Percentiles rank a stretch among this genome's conserved stretches.
Evolutionary conservation across 257 asterid species (phyloP).

Genomic region (Apocynum venetum): DNA sequence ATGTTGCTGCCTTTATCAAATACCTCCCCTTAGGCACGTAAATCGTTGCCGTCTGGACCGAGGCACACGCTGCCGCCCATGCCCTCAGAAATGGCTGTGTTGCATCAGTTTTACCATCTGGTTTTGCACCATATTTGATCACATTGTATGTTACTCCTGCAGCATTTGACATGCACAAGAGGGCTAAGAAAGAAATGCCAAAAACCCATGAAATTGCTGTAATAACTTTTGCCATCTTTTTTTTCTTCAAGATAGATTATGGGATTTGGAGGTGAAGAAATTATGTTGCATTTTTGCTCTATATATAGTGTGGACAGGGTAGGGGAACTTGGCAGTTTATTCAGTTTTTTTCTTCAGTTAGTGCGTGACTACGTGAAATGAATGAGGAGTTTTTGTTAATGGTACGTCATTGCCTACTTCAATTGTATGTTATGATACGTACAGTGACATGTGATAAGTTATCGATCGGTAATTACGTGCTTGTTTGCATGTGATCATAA

Average conservation of each 20-base stretch:
- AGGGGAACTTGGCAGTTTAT: not conserved
- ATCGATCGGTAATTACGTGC: not conserved
- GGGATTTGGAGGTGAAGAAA: not conserved
- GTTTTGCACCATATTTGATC: slow-evolving; percentile 49
- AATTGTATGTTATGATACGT: slow-evolving; percentile 10
- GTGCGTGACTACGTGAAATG: not conserved
- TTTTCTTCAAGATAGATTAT: not conserved
- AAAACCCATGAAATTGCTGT: not conserved
- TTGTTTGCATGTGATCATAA: not conserved
- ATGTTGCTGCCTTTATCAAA: slow-evolving; percentile 35
- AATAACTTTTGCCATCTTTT: not conserved
- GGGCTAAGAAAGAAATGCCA: not conserved
- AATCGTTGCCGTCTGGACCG: slow-evolving; percentile 37
- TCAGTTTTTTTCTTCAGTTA: not conserved
- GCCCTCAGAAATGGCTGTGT: slow-evolving; percentile 53
- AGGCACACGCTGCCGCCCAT: slow-evolving; percentile 67
- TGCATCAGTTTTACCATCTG: slow-evolving; percentile 62
- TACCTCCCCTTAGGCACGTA: slow-evolving; percentile 60
- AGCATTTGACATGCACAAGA: not conserved
- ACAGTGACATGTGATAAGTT: slow-evolving; percentile 1
- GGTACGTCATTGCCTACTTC: not conserved
- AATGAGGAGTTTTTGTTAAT: not conserved
- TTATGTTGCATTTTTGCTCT: not conserved
- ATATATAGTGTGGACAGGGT: not conserved
- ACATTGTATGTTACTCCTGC: slow-evolving; percentile 27